These are phyloP conservation scores for Ustilago cynodontis DNA, from an alignment of 1,284 basidiomycete genomes.

Conservation along the genomic window DNA sequence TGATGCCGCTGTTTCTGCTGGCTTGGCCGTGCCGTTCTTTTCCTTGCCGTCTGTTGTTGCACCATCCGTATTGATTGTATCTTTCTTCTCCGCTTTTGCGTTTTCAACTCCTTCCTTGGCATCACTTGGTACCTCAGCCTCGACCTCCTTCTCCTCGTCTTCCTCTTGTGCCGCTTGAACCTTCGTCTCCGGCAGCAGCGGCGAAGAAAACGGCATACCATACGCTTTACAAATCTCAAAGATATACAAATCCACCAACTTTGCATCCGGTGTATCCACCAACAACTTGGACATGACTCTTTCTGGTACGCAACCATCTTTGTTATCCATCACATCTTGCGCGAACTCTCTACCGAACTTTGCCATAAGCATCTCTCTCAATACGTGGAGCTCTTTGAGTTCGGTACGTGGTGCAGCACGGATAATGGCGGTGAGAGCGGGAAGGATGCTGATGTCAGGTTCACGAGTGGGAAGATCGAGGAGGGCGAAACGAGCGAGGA, in stretches of 20 bases:
- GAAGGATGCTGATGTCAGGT: conserved; percentile 83
- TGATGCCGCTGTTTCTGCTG: conserved; percentile 17
- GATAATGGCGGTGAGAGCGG: conserved; percentile 83
- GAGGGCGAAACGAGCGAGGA: conserved; percentile 91
- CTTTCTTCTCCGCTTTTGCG: conserved; percentile 6
- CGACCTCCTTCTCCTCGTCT: conserved; percentile 9
- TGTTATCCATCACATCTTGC: conserved; percentile 83
- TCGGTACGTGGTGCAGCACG: conserved; percentile 87
- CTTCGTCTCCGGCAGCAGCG: conserved; percentile 40
- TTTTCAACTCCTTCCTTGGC: not conserved
- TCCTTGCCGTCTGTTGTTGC: conserved; percentile 15
- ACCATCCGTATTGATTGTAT: conserved; percentile 17
- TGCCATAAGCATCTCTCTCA: conserved; percentile 93
- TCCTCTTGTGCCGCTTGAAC: conserved; percentile 11
- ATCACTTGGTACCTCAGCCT: not conserved
- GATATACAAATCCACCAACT: conserved; percentile 78
- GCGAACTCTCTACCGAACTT: conserved; percentile 90
- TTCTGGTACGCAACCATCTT: conserved; percentile 81
- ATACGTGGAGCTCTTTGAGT: conserved; percentile 82
- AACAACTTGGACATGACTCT: conserved; percentile 81
- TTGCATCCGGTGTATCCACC: conserved; percentile 78
- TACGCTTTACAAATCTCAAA: conserved; percentile 63
- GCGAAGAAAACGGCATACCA: conserved; percentile 52
- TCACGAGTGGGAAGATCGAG: conserved; percentile 83
- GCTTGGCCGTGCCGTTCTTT: conserved; percentile 12